Evolutionary conservation across 345 rosid genomes (phyloP).

Genomic region (Mercurialis annua): DNA sequence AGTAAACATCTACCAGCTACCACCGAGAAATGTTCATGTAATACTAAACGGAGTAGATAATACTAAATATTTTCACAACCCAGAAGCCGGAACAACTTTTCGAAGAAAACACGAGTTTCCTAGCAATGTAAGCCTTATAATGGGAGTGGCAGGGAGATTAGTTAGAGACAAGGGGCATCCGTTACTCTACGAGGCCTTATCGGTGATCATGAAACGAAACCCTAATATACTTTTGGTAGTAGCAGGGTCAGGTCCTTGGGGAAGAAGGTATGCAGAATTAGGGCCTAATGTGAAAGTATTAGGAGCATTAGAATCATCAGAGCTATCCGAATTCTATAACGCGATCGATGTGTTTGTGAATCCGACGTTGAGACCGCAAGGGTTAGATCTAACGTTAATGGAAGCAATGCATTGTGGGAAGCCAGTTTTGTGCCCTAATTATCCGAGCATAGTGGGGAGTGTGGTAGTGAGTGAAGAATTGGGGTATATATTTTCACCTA

Average conservation of each 20-base stretch:
- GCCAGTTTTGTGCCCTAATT: constrained; percentile 60
- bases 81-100: constrained; percentile 37
- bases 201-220: constrained; percentile 30
- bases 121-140: constrained; percentile 32
- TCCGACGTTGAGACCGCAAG: constrained; percentile 70
- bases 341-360: constrained; percentile 67
- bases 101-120: constrained; percentile 43
- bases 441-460: constrained; percentile 68
- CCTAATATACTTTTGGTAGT: constrained; percentile 48
- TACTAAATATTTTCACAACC: constrained; percentile 40
- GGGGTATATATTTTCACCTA: constrained; percentile 69
- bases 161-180: constrained; percentile 82
- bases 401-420: constrained; percentile 80
- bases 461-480: constrained; percentile 45
- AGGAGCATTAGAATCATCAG: constrained; percentile 48
- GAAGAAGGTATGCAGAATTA: constrained; percentile 46
- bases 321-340: constrained; percentile 58
- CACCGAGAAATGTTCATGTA: constrained; percentile 49
- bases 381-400: constrained; percentile 59
- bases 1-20: constrained; percentile 57
- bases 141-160: constrained; percentile 75
- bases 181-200: constrained; percentile 54
- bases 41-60: constrained; percentile 76
- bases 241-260: constrained; percentile 82
- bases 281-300: constrained; percentile 54